Evolutionary conservation across 129 eudicot genomes (phyloP), one percentile per base, ranked within the genome.

Genomic region (Artemisia tridentata): DNA sequence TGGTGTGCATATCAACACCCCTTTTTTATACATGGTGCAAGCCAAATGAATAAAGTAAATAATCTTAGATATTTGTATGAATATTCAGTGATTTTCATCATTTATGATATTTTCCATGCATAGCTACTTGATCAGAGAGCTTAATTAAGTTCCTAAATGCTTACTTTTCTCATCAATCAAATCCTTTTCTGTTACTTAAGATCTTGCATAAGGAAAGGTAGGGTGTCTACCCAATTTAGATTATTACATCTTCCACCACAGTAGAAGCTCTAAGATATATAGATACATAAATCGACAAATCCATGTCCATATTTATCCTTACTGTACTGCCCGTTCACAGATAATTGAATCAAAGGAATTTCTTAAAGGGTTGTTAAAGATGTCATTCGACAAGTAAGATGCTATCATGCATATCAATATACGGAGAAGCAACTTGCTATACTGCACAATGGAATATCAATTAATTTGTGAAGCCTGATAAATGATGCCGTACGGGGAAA

Each of bases 391-490:
- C 10, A 60, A 10, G 64, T 58, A 65, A 72, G 54, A 55, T 65
- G 67, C 63, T 57, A 17, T 63, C 57, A 49, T 69, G 52, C 76
- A 63, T 53, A 77, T 69, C 72, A 43, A 69, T 77, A 38, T 77
- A 62, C 75, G 59, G 79, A 66, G 15, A 38, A 56, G 58, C 48
- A 48, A 11, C 55, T 67, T 67, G 46, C 34, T 38, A 38, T 38
- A 3, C 31, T 27, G 0, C 5, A 27, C 45, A 5, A 38, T 7
- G 10, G 45, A 38, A 38, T 38, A 38, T 38, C 45, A 38, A 38
- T 38, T 7, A 38, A 38, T 38, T 7, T 7, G 45, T 38, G 45
- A 38, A 38, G 45, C 45, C 10, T 7, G 45, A 38, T 38, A 38
- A 38, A 6, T 38, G 45, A 38, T 38, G 45, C 45, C 49, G 47